phyloP scores from a whole-genome alignment of 129 eudicot species.

The sunflower (Helianthus annuus) region DNA sequence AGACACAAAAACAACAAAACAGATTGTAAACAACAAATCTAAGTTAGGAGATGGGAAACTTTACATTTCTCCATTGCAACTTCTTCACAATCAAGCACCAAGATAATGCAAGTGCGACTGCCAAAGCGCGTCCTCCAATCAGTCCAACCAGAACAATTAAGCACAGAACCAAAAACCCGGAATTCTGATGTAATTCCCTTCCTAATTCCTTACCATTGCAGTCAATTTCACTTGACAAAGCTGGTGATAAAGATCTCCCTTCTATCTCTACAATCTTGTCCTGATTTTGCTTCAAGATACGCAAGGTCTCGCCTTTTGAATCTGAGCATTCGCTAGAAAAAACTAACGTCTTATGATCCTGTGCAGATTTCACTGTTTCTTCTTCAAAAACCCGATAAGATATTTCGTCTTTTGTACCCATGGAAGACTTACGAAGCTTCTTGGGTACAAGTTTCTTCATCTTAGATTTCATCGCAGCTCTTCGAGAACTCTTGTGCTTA shows the following conservation, averaged over 20 bases:
- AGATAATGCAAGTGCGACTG: constrained; percentile 50
- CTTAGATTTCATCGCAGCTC: constrained; percentile 49
- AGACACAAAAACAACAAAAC: constrained; percentile 27
- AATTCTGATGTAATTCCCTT: constrained; percentile 15
- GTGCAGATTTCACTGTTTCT: constrained; percentile 18
- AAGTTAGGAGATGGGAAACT: constrained; percentile 27
- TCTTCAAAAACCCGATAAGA: constrained; percentile 1
- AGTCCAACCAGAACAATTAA: constrained; percentile 68
- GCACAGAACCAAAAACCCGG: constrained; percentile 39
- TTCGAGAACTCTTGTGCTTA: constrained; percentile 33
- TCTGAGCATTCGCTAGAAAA: constrained; percentile 27
- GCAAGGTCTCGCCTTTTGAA: constrained; percentile 12
- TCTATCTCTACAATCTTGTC: constrained; percentile 14
- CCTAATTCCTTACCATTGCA: constrained; percentile 12
- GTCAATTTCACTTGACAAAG: constrained; percentile 21
- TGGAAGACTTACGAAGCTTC: constrained; percentile 38
- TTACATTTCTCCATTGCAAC: constrained; percentile 38
- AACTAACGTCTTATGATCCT: constrained; percentile 19
- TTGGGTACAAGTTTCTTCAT: constrained; percentile 63
- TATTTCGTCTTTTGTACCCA: constrained; percentile 30
- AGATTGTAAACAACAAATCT: constrained; percentile 26
- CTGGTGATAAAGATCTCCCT: constrained; percentile 13
- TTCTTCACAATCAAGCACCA: constrained; percentile 64
- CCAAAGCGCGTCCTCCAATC: constrained; percentile 56
- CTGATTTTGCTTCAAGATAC: constrained; percentile 25